Evolutionary conservation across 1,139 yeast genomes (phyloP), one percentile per base, ranked within the genome.

Genomic region (Blastobotrys raffinosifermentans): DNA sequence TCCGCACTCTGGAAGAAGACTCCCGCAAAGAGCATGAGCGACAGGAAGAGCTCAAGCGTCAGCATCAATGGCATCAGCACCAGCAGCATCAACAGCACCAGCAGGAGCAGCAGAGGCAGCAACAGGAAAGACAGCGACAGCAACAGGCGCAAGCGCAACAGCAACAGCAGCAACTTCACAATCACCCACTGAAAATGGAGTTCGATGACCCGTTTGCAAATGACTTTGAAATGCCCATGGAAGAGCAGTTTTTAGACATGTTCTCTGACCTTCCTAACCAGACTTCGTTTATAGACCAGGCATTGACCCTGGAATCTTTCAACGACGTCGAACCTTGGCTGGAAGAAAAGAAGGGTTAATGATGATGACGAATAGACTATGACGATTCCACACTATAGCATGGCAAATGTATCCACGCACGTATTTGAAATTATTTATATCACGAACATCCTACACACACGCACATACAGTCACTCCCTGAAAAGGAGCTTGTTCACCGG

Each of bases 211-310:
- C 25, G n/a, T 15, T 9, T 4, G 13, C 31, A 16, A 23, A 19
- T 4, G 20, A 27, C 3, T 18, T 13, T n/a, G 37, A 39, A 8
- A 16, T 33, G 11, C 37, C 47, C 8, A 41, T 53, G 45, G 61
- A 57, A 34, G 57, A 53, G 31, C 55, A 55, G 43, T 52, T 53
- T 30, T 44, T 60, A 20, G 56, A 53, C 42, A 57, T 59, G 57
- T 58, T 59, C 39, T 54, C 63, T 8, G 60, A 57, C 35, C 41
- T 60, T 27, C 64, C 64, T 2, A 60, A 60, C 39, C 62, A 60
- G 32, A 60, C 64, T 2, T 53, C 61, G 20, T 60, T 60, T 37
- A 37, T 59, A 27, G 63, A 59, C 37, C 57, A 57, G 37, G 62
- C 60, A 2, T 32, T 58, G 14, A 49, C 53, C 7, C 41, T 49